A percentile compares a stretch with the other conserved stretches of the same genome.
Evolutionary conservation across 345 rosid species (phyloP).

Genomic region (Brassica incana): DNA sequence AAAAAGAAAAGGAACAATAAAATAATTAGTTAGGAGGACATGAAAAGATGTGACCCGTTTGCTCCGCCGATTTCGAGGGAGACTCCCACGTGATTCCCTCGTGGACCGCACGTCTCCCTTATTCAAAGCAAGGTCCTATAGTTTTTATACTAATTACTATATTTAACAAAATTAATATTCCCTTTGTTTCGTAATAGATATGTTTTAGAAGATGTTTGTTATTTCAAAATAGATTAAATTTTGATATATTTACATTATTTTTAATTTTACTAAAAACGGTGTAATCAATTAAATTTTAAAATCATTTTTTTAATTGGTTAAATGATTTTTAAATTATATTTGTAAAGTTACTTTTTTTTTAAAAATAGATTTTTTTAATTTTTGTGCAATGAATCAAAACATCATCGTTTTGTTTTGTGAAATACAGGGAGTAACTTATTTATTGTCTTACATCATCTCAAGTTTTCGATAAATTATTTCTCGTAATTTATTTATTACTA

Average conservation of each 20-base stretch:
- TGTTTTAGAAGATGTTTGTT: too few species aligned
- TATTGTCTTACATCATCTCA: not conserved
- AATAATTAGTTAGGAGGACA: constrained; percentile 30
- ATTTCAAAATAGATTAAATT: too few species aligned
- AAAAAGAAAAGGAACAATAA: not conserved
- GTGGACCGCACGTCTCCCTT: constrained; percentile 44
- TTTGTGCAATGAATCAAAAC: too few species aligned
- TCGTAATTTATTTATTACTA: not conserved
- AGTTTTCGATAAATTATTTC: not conserved
- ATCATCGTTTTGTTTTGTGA: too few species aligned
- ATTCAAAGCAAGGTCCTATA: not conserved
- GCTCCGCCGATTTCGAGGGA: constrained; percentile 44
- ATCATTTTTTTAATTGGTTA: too few species aligned
- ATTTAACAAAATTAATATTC: not conserved
- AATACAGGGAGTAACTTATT: not conserved
- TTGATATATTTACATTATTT: too few species aligned
- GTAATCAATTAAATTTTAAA: too few species aligned
- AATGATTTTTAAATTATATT: too few species aligned
- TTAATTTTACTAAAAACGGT: too few species aligned
- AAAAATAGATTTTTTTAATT: too few species aligned
- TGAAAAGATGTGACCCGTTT: constrained; percentile 40
- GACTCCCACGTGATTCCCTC: constrained; percentile 50
- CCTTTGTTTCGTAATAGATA: too few species aligned
- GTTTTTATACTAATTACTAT: not conserved
- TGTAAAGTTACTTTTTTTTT: too few species aligned